Evolutionary conservation across 129 eudicot genomes (phyloP), one percentile per base, ranked within the genome.

Genomic region (Cynara cardunculus): DNA sequence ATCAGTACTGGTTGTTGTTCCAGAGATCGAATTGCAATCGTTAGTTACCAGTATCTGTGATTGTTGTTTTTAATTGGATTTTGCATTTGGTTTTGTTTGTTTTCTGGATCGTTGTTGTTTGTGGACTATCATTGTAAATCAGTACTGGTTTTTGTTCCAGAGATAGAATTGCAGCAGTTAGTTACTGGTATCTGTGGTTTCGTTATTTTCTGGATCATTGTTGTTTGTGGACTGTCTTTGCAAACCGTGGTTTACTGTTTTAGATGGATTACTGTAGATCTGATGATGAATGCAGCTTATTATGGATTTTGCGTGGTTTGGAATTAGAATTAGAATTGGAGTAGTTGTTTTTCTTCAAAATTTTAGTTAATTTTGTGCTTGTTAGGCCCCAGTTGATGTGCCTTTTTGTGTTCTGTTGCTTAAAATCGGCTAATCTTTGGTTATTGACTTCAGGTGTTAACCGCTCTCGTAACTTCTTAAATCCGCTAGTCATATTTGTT

Each of bases 381-480:
- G 22, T 5, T 53, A 53, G 64, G 22, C 22, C 64, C 8, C 5
- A 16, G 18, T 53, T 53, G 64, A 56, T 56, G 64, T 18, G 19
- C 10, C 9, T 56, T 18, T 71, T 31, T 14, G 18, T 14, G 22
- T 44, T 74, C 24, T 77, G 22, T 27, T 31, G 37, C 30, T 67
- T 21, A 19, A 14, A 2, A 71, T 56, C 4, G 6, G 25, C 59
- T 62, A 21, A 34, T 37, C 25, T 13, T 70, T 71, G 22, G 71
- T 71, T 77, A 11, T 59, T 27, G 9, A 25, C 71, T 75, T 19
- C 76, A 78, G 83, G 87, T 79, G 31, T 28, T 72, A 19, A 41
- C 3, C 11, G 24, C 1, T 78, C 4, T 41, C 2, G 5, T 78
- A 30, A 30, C 16, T 49, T 32, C 32, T 41, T 34, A 72, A 56